Base-by-base conservation (phyloP, 2,329 filamentous ascomycete genomes). In the Aspergillus sp. region DNA sequence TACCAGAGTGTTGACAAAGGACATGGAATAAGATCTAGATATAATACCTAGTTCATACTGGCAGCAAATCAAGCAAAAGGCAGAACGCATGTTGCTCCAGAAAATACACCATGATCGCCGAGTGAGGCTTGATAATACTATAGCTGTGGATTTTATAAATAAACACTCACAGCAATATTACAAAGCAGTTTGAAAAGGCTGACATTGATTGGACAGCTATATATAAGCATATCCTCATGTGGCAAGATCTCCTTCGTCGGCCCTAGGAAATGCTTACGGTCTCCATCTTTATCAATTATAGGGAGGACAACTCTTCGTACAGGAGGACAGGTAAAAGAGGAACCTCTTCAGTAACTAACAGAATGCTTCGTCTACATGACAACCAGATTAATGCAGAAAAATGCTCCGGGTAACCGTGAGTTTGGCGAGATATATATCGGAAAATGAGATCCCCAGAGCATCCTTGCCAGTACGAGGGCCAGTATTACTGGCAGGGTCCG, bases 351-450 rank as follows among this genome's bases (percentile, higher is more conserved):
- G 55, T 54, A 19, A 70, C 65, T 13, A 62, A 52, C n/a, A 57
- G 30, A 41, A 76, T 74, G 65, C 69, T 74, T 23, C 58, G 51
- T 21, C 63, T 70, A 23, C 62, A 65, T 58, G 65, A 66, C 58
- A 39, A 39, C 57, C 51, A 71, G 48, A 60, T 74, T 45, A 56
- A 69, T 60, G 67, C 64, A 25, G 65, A 75, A 63, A 45, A 69
- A 30, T 57, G 30, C 17, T 65, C 63, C 36, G 67, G 70, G 45
- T 58, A 67, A 54, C 64, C 69, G 51, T 68, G 69, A 21, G 55
- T 68, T 62, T 76, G 65, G 70, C 54, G 60, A n/a, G 60, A 71
- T 41, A 68, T 76, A 7, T 77, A 77, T 60, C 62, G 45, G 39
- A 41, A 69, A 13, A 72, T 78, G 59, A 70, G 66, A 25, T 78